These are phyloP conservation scores for Plasmodium billcollinsi DNA, from an alignment of 169 alveolate genomes.

Conservation along the genomic window DNA sequence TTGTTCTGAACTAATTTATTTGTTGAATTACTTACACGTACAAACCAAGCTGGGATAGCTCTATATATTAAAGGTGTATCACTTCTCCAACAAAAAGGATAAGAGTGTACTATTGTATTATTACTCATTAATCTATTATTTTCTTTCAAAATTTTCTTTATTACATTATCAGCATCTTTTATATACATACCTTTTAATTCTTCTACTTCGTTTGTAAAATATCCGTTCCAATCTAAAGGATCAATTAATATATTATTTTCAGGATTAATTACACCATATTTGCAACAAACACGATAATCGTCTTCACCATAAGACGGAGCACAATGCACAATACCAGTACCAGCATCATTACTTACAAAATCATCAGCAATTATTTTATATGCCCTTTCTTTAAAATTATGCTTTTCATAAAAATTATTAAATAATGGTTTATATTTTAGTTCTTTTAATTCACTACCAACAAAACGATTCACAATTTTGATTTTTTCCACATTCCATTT, in stretches of 20 bases:
- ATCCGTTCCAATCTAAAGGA: conserved; percentile 95
- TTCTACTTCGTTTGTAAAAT: conserved; percentile 88
- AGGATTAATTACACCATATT: conserved; percentile 79
- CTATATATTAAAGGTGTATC: conserved; percentile 99
- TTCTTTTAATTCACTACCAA: conserved; percentile 92
- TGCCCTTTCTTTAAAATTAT: conserved; percentile 77
- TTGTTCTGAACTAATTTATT: conserved; percentile 92
- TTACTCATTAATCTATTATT: conserved; percentile 88
- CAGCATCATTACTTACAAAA: conserved; percentile 94
- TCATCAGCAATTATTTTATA: conserved; percentile 90
- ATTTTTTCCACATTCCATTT: conserved; percentile 78
- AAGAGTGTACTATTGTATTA: conserved; percentile 92
- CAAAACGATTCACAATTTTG: conserved; percentile 84
- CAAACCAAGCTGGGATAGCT: conserved; percentile 99
- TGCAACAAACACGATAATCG: conserved; percentile 91
- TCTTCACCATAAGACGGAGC: conserved; percentile 99
- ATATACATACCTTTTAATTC: conserved; percentile 92
- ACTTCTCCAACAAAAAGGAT: conserved; percentile 99
- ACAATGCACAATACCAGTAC: conserved; percentile 98
- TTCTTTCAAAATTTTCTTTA: conserved; percentile 91
- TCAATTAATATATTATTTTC: conserved; percentile 80
- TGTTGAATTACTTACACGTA: conserved; percentile 96
- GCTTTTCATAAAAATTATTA: conserved; percentile 85
- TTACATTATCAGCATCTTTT: conserved; percentile 97
- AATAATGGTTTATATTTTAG: conserved; percentile 94